These are phyloP conservation scores for Mycena rebaudengoi DNA, from an alignment of 768 basidiomycete genomes.

Conservation along the genomic window DNA sequence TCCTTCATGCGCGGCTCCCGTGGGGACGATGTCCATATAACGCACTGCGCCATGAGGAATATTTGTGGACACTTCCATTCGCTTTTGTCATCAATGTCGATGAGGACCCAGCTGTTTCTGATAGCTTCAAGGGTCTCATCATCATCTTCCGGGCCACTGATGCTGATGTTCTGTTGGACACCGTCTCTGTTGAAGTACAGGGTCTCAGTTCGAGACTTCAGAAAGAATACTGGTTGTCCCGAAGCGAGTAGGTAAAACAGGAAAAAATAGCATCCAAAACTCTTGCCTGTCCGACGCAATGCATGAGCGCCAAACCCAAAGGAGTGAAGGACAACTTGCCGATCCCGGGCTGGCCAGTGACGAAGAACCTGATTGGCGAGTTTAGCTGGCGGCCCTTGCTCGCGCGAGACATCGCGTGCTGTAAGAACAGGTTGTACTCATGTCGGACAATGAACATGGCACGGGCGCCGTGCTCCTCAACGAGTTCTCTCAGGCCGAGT, in stretches of 20 bases:
- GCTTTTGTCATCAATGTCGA: slow-evolving; percentile 11
- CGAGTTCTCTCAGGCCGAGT: neutral
- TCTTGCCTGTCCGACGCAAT: slow-evolving; percentile 8
- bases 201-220: neutral
- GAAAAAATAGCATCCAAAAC: slow-evolving; percentile 9
- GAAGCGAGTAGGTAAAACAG: slow-evolving; percentile 10
- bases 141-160: neutral
- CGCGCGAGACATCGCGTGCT: slow-evolving; percentile 2
- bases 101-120: slow-evolving; percentile 12
- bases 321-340: slow-evolving; percentile 1
- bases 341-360: slow-evolving; percentile 14
- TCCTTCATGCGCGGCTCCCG: neutral
- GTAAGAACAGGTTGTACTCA: slow-evolving; percentile 6
- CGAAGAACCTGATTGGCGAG: slow-evolving; percentile 2
- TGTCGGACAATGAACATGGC: slow-evolving; percentile 2
- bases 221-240: slow-evolving; percentile 12
- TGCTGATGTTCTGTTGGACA: neutral
- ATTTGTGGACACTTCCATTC: neutral
- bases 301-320: slow-evolving; percentile 10
- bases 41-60: slow-evolving; percentile 5
- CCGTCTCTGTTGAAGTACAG: slow-evolving; percentile 11
- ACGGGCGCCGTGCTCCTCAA: neutral
- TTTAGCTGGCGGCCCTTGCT: neutral
- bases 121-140: neutral
- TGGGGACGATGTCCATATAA: slow-evolving; percentile 12